Conservation (phyloP, 306 rosid genomes). For the Ormosia emarginata region DNA sequence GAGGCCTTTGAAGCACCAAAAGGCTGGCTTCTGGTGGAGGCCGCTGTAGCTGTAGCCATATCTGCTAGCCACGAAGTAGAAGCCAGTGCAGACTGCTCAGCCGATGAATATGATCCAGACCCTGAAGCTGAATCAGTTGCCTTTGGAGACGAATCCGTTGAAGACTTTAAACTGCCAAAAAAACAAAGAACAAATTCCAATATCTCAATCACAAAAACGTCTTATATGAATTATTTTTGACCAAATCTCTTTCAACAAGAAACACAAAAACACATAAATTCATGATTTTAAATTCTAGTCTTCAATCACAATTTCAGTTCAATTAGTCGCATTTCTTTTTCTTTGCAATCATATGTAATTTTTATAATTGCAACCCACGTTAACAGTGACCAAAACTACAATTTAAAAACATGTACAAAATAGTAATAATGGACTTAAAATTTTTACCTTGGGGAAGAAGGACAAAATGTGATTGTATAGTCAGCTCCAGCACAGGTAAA, state of each 20-base stretch:
- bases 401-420: too few species aligned
- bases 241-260: neutral
- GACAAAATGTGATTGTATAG: slow-evolving; percentile 73
- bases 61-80: slow-evolving; percentile 57
- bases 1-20: neutral
- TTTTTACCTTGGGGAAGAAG: slow-evolving; percentile 51
- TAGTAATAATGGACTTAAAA: neutral
- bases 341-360: too few species aligned
- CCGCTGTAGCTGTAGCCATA: slow-evolving; percentile 68
- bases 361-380: too few species aligned
- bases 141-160: slow-evolving; percentile 39
- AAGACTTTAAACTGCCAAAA: slow-evolving; percentile 49
- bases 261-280: neutral
- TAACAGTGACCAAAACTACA: too few species aligned
- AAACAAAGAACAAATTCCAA: neutral
- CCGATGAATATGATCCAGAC: slow-evolving; percentile 13
- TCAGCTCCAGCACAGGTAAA: slow-evolving; percentile 78
- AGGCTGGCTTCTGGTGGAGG: slow-evolving; percentile 3
- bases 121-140: slow-evolving; percentile 28
- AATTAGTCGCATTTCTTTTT: too few species aligned
- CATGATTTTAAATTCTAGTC: neutral
- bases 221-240: neutral
- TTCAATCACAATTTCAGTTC: neutral
- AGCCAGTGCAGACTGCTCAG: slow-evolving; percentile 38
- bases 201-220: neutral